A percentile compares a stretch with the other conserved stretches of the same genome.
Conservation (phyloP, 257 asterid genomes). For the Capsicum pubescens region DNA sequence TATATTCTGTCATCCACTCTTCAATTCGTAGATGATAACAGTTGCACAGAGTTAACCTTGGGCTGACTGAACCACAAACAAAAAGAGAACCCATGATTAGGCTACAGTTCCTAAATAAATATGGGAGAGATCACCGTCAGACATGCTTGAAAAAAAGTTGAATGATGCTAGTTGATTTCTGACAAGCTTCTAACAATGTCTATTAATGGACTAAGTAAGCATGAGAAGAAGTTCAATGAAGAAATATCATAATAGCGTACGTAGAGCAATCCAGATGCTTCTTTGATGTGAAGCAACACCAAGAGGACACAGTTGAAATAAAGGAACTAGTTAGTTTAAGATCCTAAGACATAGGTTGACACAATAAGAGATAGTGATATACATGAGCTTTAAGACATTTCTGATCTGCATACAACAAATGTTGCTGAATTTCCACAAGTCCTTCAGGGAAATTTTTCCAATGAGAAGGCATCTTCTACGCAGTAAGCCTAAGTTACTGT, state of each 20-base stretch:
- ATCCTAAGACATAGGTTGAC: background rate
- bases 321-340: slow-evolving; percentile 5
- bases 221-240: slow-evolving; percentile 7
- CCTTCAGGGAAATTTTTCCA: background rate
- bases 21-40: background rate
- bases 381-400: background rate
- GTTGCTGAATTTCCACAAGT: background rate
- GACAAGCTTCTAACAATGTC: slow-evolving; percentile 19
- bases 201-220: slow-evolving; percentile 1
- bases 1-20: slow-evolving; percentile 20
- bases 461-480: background rate
- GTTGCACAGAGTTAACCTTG: background rate
- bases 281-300: slow-evolving; percentile 1
- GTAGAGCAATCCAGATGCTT: slow-evolving; percentile 4
- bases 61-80: slow-evolving; percentile 19
- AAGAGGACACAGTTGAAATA: slow-evolving; percentile 5
- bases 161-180: slow-evolving; percentile 12
- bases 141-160: background rate
- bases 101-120: slow-evolving; percentile 15
- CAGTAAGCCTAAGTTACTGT: slow-evolving; percentile 7
- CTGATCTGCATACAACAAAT: slow-evolving; percentile 19
- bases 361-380: background rate
- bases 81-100: background rate
- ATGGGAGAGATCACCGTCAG: background rate
- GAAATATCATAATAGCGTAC: background rate